phyloP scores from a whole-genome alignment of 305 asterid genomes.

The Rubia tinctorum region DNA sequence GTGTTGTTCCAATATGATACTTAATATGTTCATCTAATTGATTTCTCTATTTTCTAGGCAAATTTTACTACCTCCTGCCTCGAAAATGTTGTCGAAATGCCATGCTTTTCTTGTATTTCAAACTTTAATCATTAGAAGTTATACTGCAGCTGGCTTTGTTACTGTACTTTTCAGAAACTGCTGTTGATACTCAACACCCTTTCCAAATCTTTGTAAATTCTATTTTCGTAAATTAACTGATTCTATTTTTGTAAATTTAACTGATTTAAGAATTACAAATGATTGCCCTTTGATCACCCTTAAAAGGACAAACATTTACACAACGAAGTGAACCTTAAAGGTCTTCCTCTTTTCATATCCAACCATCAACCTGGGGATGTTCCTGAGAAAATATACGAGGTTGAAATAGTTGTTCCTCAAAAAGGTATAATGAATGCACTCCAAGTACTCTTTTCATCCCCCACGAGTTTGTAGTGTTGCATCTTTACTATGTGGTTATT shows the following conservation, averaged over 20 bases:
- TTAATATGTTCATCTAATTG: background rate
- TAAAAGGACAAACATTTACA: background rate
- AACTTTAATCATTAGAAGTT: background rate
- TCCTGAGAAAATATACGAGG: background rate
- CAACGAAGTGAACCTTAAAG: conserved; percentile 5
- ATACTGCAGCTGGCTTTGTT: background rate
- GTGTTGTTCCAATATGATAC: background rate
- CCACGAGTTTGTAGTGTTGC: too few species aligned
- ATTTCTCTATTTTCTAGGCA: background rate
- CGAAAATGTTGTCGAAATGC: background rate
- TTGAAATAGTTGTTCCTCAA: background rate
- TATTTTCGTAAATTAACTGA: background rate
- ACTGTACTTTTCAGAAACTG: background rate
- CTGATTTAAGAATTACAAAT: background rate
- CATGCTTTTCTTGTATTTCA: background rate
- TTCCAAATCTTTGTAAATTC: background rate
- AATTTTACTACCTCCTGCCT: background rate
- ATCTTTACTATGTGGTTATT: too few species aligned
- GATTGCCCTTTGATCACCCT: background rate
- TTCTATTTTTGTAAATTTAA: background rate
- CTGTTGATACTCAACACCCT: background rate
- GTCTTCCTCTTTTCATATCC: background rate
- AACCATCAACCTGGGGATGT: conserved; percentile 6
- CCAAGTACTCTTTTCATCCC: background rate
- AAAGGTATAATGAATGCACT: background rate